Evolutionary conservation across 2,329 filamentous ascomycete genomes (phyloP), one percentile per base, ranked within the genome.

Genomic region (Trichophyton simii): DNA sequence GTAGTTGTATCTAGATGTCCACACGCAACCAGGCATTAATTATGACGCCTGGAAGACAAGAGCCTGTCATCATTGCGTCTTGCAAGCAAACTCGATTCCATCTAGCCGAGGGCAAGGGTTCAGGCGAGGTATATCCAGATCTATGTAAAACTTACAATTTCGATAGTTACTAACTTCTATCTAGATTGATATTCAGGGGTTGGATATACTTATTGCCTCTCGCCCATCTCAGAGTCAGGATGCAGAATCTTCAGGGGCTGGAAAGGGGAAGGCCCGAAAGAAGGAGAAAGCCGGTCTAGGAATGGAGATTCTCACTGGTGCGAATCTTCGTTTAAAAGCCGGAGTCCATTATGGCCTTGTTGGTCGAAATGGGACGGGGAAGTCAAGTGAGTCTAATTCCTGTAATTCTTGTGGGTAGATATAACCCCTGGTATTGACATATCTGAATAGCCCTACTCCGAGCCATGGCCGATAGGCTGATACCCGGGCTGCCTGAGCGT

Each of bases 331-430:
- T 25, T 75, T 95, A 2, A 88, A 92, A 65, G 82, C 85, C 58
- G 86, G 87, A 0, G 79, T 84, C 54, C 81, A 87, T 63, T 95
- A 95, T 77, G 89, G 88, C 0, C 77, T 95, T 1, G 78, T 92
- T 20, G 90, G 89, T 0, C 81, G 88, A 5, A 95, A 95, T 73
- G 89, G 89, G 0, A 87, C 85, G 1, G 90, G 89, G 4, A 95
- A 95, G 70, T 91, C 88, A 3, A 92, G 85, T 87, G 73, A 72
- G 22, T 7, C 8, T 15, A 36, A 20, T 3, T 31, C n/a, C 13
- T 20, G 22, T 9, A 44, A 44, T 44, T 28, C 48, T 20, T 13
- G 18, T 4, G 28, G 28, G 18, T 3, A 9, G 52, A 55, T 18
- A 36, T 6, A 5, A 31, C 1, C 36, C 8, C 13, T 31, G 8